Evolutionary conservation across 2,329 filamentous ascomycete species (phyloP).

Genomic region (Diplodia seriata): DNA sequence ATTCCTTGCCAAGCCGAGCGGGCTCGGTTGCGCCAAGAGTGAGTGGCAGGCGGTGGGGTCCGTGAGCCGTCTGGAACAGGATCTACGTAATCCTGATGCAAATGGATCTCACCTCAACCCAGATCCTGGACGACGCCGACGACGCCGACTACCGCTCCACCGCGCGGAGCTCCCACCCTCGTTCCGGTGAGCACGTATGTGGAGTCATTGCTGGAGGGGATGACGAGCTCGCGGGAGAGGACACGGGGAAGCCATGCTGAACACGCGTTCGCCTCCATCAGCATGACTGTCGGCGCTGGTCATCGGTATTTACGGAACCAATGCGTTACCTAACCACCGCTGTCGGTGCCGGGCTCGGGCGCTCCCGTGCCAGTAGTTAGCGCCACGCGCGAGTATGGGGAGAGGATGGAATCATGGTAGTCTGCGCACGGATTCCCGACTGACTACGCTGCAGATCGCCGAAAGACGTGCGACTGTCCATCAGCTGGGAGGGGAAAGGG

Average conservation of each 20-base stretch:
- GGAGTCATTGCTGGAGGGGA: not conserved
- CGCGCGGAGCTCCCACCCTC: not conserved
- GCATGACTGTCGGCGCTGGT: not conserved
- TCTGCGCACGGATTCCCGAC: conserved; percentile 1
- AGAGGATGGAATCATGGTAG: conserved; percentile 25
- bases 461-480: not conserved
- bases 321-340: not conserved
- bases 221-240: not conserved
- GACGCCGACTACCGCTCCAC: not conserved
- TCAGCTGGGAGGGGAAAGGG: not conserved
- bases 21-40: not conserved
- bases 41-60: not conserved
- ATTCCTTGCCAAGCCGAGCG: not conserved
- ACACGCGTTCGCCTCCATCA: not conserved
- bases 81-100: not conserved
- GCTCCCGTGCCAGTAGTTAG: conserved; percentile 1
- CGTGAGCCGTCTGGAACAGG: not conserved
- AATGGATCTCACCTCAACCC: not conserved
- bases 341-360: not conserved
- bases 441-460: conserved; percentile 21
- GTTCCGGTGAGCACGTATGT: not conserved
- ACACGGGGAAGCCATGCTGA: not conserved
- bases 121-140: not conserved
- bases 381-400: conserved; percentile 11
- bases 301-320: not conserved